Conservation (phyloP, 2,329 filamentous ascomycete species). For the Ilyonectria sp. region DNA sequence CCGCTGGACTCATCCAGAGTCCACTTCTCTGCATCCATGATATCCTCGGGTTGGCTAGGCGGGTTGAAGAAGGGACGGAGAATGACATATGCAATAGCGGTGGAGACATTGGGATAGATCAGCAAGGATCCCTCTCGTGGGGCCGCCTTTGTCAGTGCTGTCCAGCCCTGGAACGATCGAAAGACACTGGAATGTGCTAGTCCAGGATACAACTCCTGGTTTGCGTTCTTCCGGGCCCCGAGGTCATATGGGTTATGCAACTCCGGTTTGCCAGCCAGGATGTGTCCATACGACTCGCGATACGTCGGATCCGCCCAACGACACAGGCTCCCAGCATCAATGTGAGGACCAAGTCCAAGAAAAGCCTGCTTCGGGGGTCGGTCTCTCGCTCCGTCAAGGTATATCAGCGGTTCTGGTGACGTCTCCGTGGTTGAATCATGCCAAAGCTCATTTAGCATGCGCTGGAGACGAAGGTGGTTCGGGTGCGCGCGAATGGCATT, state of each 20-base stretch:
- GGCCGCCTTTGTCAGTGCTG: constrained; percentile 55
- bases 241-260: constrained; percentile 57
- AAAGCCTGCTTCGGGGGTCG: constrained; percentile 56
- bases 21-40: constrained; percentile 57
- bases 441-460: constrained; percentile 57
- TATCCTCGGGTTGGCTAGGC: constrained; percentile 47
- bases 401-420: constrained; percentile 55
- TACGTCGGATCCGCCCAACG: constrained; percentile 60
- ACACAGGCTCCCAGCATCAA: constrained; percentile 59
- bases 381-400: constrained; percentile 57
- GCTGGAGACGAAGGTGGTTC: constrained; percentile 54
- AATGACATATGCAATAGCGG: constrained; percentile 56
- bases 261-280: constrained; percentile 56
- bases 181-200: constrained; percentile 56
- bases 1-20: constrained; percentile 48
- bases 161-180: constrained; percentile 60
- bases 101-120: constrained; percentile 56
- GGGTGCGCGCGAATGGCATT: constrained; percentile 55
- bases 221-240: constrained; percentile 50
- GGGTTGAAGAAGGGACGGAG: constrained; percentile 59
- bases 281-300: constrained; percentile 53
- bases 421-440: constrained; percentile 50
- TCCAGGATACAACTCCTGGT: constrained; percentile 54
- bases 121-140: constrained; percentile 55
- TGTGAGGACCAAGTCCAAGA: constrained; percentile 59